Base-by-base conservation (phyloP, 2,329 filamentous ascomycete genomes). In the Hypoxylon sp. region DNA sequence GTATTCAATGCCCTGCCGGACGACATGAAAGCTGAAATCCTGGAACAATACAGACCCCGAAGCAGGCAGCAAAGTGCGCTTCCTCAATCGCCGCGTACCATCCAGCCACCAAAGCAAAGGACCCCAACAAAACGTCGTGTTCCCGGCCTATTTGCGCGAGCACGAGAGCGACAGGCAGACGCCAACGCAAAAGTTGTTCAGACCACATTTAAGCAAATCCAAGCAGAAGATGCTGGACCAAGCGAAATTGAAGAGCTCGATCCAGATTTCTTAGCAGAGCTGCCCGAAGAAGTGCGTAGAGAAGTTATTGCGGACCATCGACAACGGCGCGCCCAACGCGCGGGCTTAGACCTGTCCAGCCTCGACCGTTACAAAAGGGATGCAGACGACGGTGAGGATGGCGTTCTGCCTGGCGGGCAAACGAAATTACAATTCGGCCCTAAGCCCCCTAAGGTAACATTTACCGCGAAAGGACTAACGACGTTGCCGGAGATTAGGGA, bases 1-100 rank as follows among this genome's bases (percentile, higher is more conserved):
- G 92, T 94, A 1, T 91, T 98, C 69, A 88, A 91, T 46, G 93
- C 92, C 0, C 84, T 99, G 0, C 96, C 96, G 0, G 90, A 92
- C 39, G 94, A 97, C 69, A 89, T 99, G 77, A 92, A 94, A 69
- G 88, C 90, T 1, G 96, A 98, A 79, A 84, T 98, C 0, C 80
- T 98, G 8, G 90, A 88, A 2, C 90, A 91, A 35, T 97, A 97
- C 76, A 79, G 82, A 58, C 78, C 78, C 57, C 74, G 74, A 22
- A 67, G 62, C 31, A 67, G 63, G 5, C 82, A 82, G 67, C 82
- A 82, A 66, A 75, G 77, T 4, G 69, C 78, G 2, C 80, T 81
- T 11, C 81, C 79, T 1, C 84, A 86, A 65, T 90, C 87, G 0
- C 88, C 88, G 6, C 84, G 85, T 17, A 74, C 84, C 42, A 80